phyloP scores from a whole-genome alignment of 1,284 basidiomycete genomes.

The Sutorius eximius region DNA sequence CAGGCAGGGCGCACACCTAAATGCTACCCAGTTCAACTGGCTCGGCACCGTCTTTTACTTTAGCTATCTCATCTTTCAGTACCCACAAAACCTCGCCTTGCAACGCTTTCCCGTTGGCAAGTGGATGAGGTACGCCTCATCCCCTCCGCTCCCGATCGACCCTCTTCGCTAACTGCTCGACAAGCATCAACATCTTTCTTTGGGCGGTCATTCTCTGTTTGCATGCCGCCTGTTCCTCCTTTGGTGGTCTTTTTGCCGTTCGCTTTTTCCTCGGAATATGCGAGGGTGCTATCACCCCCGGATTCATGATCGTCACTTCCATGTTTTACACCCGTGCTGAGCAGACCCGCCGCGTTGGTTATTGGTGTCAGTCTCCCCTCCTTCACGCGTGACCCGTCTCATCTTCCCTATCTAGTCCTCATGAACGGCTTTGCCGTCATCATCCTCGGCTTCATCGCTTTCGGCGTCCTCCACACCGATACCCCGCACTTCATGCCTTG shows the following conservation, averaged over 20 bases:
- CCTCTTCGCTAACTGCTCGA: not conserved
- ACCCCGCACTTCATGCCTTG: conserved; percentile 49
- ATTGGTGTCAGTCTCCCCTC: conserved; percentile 59
- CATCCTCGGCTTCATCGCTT: conserved; percentile 62
- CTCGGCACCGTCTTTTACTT: conserved; percentile 77
- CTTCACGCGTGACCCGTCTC: conserved; percentile 6
- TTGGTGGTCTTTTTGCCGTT: conserved; percentile 49
- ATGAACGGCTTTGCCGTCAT: conserved; percentile 68
- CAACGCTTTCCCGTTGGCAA: conserved; percentile 79
- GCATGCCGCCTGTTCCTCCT: conserved; percentile 57
- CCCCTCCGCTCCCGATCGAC: not conserved
- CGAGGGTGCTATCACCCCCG: conserved; percentile 77
- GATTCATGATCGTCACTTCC: conserved; percentile 69
- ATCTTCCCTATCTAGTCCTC: conserved; percentile 41
- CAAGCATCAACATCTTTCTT: conserved; percentile 51
- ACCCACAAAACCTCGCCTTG: conserved; percentile 76
- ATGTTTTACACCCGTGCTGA: conserved; percentile 82
- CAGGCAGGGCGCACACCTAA: conserved; percentile 45
- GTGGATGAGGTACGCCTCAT: conserved; percentile 52
- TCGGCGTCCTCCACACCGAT: conserved; percentile 48
- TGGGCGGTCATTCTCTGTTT: conserved; percentile 51
- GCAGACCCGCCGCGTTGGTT: conserved; percentile 70
- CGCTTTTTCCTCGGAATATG: conserved; percentile 57
- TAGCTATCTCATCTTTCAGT: conserved; percentile 58
- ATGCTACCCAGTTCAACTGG: conserved; percentile 59